phyloP scores from a whole-genome alignment of 192 early-diverging fungal species.

The Backusella tuberculispora region DNA sequence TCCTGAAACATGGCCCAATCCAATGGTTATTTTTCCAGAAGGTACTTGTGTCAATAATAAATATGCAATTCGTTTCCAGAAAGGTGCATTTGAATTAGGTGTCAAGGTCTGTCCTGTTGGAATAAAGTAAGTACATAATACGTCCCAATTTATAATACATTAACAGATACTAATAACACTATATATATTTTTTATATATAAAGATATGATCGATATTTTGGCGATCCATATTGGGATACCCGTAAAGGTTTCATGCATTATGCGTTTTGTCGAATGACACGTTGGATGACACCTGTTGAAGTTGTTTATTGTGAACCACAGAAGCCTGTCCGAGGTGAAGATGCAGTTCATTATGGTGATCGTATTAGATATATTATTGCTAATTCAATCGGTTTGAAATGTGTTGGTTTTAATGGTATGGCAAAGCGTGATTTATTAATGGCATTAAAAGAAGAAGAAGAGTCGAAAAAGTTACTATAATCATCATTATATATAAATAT shows the following conservation, averaged over 20 bases:
- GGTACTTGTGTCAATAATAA: slow-evolving; percentile 39
- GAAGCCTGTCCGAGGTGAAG: background rate
- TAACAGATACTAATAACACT: background rate
- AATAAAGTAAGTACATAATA: slow-evolving; percentile 24
- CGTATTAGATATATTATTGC: slow-evolving; percentile 22
- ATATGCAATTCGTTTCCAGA: slow-evolving; percentile 35
- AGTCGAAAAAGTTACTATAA: slow-evolving; percentile 7
- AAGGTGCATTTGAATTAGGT: slow-evolving; percentile 36
- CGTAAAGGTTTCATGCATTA: slow-evolving; percentile 37
- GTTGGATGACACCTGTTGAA: slow-evolving; percentile 31
- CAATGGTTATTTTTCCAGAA: slow-evolving; percentile 40
- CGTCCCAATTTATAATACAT: background rate
- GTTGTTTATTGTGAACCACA: slow-evolving; percentile 25
- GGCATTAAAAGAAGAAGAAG: slow-evolving; percentile 10
- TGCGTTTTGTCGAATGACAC: slow-evolving; percentile 36
- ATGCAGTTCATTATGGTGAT: slow-evolving; percentile 10
- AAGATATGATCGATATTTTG: slow-evolving; percentile 24
- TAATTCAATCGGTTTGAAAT: slow-evolving; percentile 12
- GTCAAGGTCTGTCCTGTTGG: slow-evolving; percentile 35
- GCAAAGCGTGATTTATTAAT: slow-evolving; percentile 24
- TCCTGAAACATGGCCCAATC: slow-evolving; percentile 30
- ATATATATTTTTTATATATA: background rate
- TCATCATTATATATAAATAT: slow-evolving; percentile 1
- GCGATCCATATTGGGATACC: slow-evolving; percentile 36
- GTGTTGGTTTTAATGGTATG: slow-evolving; percentile 31